Evolutionary conservation across 2,329 filamentous ascomycete genomes (phyloP).

Genomic region (Talaromyces sp.): DNA sequence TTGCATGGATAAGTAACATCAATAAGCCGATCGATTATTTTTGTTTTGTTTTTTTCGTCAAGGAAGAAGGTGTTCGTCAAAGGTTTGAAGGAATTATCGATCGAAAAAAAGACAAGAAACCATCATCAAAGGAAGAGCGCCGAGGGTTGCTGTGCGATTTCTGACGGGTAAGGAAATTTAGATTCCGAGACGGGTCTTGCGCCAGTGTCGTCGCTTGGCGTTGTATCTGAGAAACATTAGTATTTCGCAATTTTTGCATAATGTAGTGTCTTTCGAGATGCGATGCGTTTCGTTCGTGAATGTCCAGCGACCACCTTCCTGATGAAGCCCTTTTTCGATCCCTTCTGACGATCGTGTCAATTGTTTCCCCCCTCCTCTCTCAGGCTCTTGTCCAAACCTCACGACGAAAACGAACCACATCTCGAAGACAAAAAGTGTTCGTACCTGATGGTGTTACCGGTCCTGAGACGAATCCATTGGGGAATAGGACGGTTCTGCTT

Average conservation of each 20-base stretch:
- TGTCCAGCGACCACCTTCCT: background rate
- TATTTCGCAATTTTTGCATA: background rate
- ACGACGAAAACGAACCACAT: background rate
- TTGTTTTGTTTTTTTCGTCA: slow-evolving; percentile 7
- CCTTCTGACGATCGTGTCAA: background rate
- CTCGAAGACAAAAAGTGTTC: slow-evolving; percentile 27
- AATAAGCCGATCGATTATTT: slow-evolving; percentile 2
- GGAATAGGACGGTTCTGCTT: slow-evolving; percentile 99
- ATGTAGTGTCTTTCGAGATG: background rate
- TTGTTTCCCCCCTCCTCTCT: background rate
- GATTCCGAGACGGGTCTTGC: slow-evolving; percentile 99
- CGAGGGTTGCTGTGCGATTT: slow-evolving; percentile 13
- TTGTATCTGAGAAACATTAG: slow-evolving; percentile 63
- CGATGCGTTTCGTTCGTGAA: background rate
- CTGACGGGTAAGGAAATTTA: slow-evolving; percentile 53
- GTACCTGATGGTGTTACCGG: slow-evolving; percentile 99
- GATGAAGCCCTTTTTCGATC: background rate
- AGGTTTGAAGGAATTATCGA: background rate
- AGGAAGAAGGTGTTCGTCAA: slow-evolving; percentile 4
- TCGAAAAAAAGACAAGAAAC: background rate
- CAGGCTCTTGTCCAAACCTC: background rate
- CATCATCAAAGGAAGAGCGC: slow-evolving; percentile 14
- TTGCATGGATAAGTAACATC: slow-evolving; percentile 1
- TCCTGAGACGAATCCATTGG: slow-evolving; percentile 98
- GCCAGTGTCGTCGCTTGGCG: slow-evolving; percentile 99